These are phyloP conservation scores for Amauroascus niger DNA, from an alignment of 2,329 filamentous ascomycete genomes.

Conservation along the genomic window DNA sequence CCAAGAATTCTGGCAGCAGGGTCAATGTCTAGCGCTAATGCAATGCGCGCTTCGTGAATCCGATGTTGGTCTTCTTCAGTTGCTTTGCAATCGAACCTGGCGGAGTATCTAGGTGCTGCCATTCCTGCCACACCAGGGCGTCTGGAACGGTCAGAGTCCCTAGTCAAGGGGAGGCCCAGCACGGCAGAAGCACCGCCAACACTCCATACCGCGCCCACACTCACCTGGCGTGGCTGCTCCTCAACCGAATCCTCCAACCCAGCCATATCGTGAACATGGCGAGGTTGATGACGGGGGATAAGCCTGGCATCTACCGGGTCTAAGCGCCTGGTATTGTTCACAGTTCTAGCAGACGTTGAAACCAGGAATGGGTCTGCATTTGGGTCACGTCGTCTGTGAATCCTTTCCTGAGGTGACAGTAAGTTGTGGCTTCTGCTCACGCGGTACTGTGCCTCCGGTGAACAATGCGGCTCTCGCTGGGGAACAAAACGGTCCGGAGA, in stretches of 20 bases:
- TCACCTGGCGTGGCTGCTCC: conserved; percentile 42
- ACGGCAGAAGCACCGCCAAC: conserved; percentile 57
- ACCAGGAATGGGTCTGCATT: conserved; percentile 47
- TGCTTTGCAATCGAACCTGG: conserved; percentile 44
- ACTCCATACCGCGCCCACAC: conserved; percentile 63
- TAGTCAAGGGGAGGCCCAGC: conserved; percentile 24
- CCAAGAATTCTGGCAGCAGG: conserved; percentile 56
- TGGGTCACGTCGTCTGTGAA: conserved; percentile 36
- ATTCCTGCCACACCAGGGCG: conserved; percentile 57
- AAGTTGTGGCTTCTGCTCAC: conserved; percentile 42
- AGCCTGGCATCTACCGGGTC: conserved; percentile 16
- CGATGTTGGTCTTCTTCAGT: conserved; percentile 52
- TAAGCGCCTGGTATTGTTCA: conserved; percentile 20
- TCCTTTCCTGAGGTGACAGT: conserved; percentile 40
- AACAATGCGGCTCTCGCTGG: conserved; percentile 33
- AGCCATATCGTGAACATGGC: conserved; percentile 25
- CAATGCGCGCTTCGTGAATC: conserved; percentile 64
- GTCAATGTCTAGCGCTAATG: conserved; percentile 71
- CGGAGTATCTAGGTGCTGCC: conserved; percentile 56
- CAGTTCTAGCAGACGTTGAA: conserved; percentile 11
- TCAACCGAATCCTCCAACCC: not conserved
- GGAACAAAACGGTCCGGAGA: conserved; percentile 53
- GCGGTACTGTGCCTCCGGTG: conserved; percentile 43
- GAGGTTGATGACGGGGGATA: conserved; percentile 28
- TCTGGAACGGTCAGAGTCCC: conserved; percentile 53